These are phyloP conservation scores for Lumnitzera racemosa DNA, from an alignment of 345 rosid species.

Conservation along the genomic window DNA sequence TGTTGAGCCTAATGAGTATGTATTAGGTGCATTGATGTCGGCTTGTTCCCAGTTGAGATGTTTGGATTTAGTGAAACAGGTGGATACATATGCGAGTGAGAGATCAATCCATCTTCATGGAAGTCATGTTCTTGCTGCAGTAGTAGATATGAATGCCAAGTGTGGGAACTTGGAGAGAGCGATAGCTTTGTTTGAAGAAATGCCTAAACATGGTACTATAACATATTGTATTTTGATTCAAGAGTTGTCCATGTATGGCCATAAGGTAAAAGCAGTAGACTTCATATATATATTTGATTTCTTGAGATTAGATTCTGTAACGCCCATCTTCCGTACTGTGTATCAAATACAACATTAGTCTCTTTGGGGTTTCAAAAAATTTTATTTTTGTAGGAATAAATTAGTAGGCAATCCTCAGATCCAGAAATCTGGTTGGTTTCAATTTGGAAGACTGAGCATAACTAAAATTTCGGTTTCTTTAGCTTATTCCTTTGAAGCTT, in stretches of 20 bases:
- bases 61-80: conserved; percentile 46
- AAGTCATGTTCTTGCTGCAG: conserved; percentile 48
- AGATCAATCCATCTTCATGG: conserved; percentile 28
- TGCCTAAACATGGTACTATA: conserved; percentile 41
- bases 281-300: no score
- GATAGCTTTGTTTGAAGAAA: conserved; percentile 33
- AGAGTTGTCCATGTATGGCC: conserved; percentile 55
- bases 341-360: no score
- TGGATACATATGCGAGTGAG: conserved; percentile 40
- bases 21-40: conserved; percentile 51
- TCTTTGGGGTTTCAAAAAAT: no score
- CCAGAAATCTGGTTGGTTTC: no score
- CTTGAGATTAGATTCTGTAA: no score
- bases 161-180: conserved; percentile 71
- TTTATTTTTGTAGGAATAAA: no score
- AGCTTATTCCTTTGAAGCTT: no score
- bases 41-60: conserved; percentile 68
- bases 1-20: conserved; percentile 54
- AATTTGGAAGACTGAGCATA: no score
- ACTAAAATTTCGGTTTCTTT: no score
- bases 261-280: conserved; percentile 24
- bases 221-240: conserved; percentile 61
- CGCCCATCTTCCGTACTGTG: no score
- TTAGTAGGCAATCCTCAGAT: no score
- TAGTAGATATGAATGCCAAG: conserved; percentile 73